Conservation (phyloP, 2,329 filamentous ascomycete genomes). For the Nannizziopsis arthrosporioides region DNA sequence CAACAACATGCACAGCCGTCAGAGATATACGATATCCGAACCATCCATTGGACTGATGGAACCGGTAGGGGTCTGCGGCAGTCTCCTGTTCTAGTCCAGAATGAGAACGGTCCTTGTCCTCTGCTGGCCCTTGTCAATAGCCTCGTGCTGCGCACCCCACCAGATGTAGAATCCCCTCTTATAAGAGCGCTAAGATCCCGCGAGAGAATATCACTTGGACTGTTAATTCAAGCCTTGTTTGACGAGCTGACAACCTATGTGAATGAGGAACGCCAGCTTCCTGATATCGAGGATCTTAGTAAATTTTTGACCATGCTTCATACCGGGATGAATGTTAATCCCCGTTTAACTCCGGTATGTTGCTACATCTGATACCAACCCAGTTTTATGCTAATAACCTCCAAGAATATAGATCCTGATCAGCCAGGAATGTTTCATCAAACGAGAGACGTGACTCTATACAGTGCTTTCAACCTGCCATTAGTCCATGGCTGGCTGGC, state of each 20-base stretch:
- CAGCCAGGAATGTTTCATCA: slow-evolving; percentile 68
- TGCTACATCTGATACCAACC: not conserved
- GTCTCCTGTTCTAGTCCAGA: slow-evolving; percentile 86
- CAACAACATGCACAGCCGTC: slow-evolving; percentile 5
- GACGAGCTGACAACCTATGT: slow-evolving; percentile 80
- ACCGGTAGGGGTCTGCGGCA: slow-evolving; percentile 51
- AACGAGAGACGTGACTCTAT: slow-evolving; percentile 79
- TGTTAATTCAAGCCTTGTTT: slow-evolving; percentile 80
- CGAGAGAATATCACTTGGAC: slow-evolving; percentile 75
- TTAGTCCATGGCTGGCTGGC: slow-evolving; percentile 91
- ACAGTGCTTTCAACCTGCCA: slow-evolving; percentile 77
- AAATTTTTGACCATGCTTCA: slow-evolving; percentile 77
- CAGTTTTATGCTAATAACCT: slow-evolving; percentile 22
- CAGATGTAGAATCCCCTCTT: slow-evolving; percentile 55
- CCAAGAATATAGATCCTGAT: slow-evolving; percentile 30
- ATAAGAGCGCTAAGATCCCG: slow-evolving; percentile 65
- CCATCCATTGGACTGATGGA: slow-evolving; percentile 71
- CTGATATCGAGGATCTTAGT: slow-evolving; percentile 81
- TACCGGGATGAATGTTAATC: slow-evolving; percentile 97
- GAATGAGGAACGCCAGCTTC: slow-evolving; percentile 56
- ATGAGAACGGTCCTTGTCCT: slow-evolving; percentile 88
- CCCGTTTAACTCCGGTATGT: slow-evolving; percentile 58
- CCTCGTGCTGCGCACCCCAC: slow-evolving; percentile 67
- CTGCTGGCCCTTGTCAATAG: slow-evolving; percentile 88
- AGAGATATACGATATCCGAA: slow-evolving; percentile 89